Evolutionary conservation across 192 early-diverging fungal genomes (phyloP).

Genomic region (Glomus cerebriforme): DNA sequence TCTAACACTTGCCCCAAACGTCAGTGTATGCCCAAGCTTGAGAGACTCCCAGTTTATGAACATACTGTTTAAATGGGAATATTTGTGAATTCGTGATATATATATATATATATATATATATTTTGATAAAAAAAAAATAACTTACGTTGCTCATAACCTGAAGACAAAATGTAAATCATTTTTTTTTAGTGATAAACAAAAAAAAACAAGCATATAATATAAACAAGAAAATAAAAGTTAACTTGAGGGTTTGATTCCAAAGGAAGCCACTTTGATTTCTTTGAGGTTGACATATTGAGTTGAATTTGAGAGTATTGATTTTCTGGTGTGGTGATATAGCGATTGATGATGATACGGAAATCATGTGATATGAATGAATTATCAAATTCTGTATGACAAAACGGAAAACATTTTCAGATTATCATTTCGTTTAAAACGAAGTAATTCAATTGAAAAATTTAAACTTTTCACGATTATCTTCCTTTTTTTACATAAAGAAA

Average conservation of each 20-base stretch:
- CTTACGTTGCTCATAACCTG: conserved; percentile 58
- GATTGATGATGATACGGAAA: no score
- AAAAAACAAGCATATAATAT: neutral
- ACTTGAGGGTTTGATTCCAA: conserved; percentile 90
- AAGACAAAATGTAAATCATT: neutral
- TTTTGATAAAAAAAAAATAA: neutral
- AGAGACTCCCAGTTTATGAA: conserved; percentile 70
- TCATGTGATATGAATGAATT: no score
- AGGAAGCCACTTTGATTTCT: conserved; percentile 70
- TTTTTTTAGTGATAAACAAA: neutral
- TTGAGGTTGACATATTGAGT: neutral
- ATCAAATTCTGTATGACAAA: no score
- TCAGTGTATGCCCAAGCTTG: conserved; percentile 70
- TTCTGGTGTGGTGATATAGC: no score
- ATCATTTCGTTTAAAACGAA: no score
- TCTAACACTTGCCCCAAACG: conserved; percentile 64
- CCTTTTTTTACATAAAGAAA: no score
- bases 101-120: neutral
- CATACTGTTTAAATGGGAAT: conserved; percentile 49
- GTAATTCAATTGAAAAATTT: no score
- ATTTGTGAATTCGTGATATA: neutral
- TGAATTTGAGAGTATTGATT: no score
- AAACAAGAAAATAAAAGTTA: conserved; percentile 22
- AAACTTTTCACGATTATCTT: no score
- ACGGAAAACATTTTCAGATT: no score